phyloP scores from a whole-genome alignment of 164 flowering plant genomes.

The Tetracentron sinense region DNA sequence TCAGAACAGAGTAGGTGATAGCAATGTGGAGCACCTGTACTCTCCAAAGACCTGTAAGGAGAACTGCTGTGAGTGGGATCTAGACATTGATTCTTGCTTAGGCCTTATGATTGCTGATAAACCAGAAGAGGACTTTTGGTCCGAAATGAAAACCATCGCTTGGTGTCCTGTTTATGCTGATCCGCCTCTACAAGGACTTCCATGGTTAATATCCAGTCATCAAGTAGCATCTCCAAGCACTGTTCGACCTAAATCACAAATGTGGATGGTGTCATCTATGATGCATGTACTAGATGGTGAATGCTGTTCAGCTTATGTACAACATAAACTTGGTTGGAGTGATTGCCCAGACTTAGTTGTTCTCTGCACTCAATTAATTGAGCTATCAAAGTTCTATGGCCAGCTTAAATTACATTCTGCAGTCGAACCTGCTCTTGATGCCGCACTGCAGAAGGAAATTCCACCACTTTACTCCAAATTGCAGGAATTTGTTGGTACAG shows the following conservation, averaged over 20 bases:
- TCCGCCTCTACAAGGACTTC: slow-evolving; percentile 72
- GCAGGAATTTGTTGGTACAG: slow-evolving; percentile 56
- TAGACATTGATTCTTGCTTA: slow-evolving; percentile 33
- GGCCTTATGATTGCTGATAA: slow-evolving; percentile 35
- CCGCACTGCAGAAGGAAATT: slow-evolving; percentile 51
- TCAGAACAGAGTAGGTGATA: slow-evolving; percentile 13
- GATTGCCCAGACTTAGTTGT: slow-evolving; percentile 40
- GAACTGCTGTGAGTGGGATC: slow-evolving; percentile 19
- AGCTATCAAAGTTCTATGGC: slow-evolving; percentile 50
- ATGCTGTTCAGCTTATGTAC: slow-evolving; percentile 50
- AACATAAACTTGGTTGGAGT: slow-evolving; percentile 76
- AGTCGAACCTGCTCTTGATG: slow-evolving; percentile 36
- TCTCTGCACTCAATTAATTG: slow-evolving; percentile 60
- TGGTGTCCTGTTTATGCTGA: slow-evolving; percentile 83
- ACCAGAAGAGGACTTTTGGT: slow-evolving; percentile 71
- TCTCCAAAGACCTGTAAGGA: slow-evolving; percentile 12
- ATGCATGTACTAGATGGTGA: slow-evolving; percentile 80
- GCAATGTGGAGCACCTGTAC: slow-evolving; percentile 11
- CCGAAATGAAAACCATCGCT: slow-evolving; percentile 54
- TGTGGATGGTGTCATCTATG: slow-evolving; percentile 71
- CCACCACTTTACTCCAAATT: slow-evolving; percentile 60
- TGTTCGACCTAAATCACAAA: slow-evolving; percentile 78
- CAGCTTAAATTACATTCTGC: slow-evolving; percentile 39
- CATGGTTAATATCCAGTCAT: slow-evolving; percentile 52
- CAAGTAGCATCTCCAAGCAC: slow-evolving; percentile 59